A percentile compares a stretch with the other conserved stretches of the same genome.
Conservation (phyloP, 495 filamentous ascomycete genomes). For the Penicillium salamii region DNA sequence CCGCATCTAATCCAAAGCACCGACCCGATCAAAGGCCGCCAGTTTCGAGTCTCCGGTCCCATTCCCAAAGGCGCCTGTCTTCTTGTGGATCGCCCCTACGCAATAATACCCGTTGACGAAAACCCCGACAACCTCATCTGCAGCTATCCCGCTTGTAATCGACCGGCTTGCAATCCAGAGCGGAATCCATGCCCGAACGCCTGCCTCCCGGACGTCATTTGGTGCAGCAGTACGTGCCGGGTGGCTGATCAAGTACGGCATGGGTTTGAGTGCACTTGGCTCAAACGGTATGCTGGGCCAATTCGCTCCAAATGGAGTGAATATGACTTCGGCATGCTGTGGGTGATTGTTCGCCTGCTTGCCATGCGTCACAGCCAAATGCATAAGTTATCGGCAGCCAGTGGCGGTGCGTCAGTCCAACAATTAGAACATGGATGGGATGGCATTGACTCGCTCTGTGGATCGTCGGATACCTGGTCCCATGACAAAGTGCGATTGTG, state of each 20-base stretch:
- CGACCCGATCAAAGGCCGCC: slow-evolving; percentile 36
- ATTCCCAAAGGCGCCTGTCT: slow-evolving; percentile 30
- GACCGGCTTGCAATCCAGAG: slow-evolving; percentile 6
- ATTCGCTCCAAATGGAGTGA: slow-evolving; percentile 36
- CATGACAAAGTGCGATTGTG: slow-evolving; percentile 31
- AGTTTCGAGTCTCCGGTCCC: slow-evolving; percentile 26
- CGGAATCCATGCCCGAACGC: slow-evolving; percentile 22
- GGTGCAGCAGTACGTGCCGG: slow-evolving; percentile 30
- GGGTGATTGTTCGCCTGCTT: slow-evolving; percentile 39
- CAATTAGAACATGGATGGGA: slow-evolving; percentile 25
- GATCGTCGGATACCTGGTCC: slow-evolving; percentile 33
- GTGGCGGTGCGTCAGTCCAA: neutral
- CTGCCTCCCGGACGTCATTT: slow-evolving; percentile 32
- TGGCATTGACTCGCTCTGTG: slow-evolving; percentile 34
- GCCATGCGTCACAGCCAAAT: slow-evolving; percentile 25
- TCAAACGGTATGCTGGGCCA: slow-evolving; percentile 25
- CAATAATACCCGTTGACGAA: slow-evolving; percentile 34
- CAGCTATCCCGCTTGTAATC: slow-evolving; percentile 36
- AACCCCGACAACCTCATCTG: slow-evolving; percentile 26
- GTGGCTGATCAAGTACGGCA: slow-evolving; percentile 26
- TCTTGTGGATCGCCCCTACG: slow-evolving; percentile 35
- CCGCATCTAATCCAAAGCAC: slow-evolving; percentile 29
- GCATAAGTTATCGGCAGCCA: neutral
- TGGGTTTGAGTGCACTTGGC: slow-evolving; percentile 37
- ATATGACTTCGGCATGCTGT: slow-evolving; percentile 42